Evolutionary conservation across 2,329 filamentous ascomycete species (phyloP), one percentile per base, ranked within the genome.

Genomic region (Pyricularia pennisetigena): DNA sequence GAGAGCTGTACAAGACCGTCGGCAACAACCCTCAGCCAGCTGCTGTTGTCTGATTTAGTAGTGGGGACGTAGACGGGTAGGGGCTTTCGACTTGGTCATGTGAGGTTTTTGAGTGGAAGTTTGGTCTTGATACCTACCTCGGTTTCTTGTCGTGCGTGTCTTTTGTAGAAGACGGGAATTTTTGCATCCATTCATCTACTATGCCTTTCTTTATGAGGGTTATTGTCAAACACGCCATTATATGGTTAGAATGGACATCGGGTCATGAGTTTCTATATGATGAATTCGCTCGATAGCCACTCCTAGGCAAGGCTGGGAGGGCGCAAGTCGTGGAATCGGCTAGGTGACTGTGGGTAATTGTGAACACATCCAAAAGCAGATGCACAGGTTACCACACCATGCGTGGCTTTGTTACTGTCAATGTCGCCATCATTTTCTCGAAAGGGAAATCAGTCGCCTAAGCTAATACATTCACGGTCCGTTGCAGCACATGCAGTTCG

Each of bases 1-100:
- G 87, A 64, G 87, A 89, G 68, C 76, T 88, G 66, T 90, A 89
- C 77, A 88, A 88, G 76, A 84, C 83, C 1, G 85, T 89, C 0
- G 86, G 86, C 1, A 90, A 89, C 70, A 85, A 85, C 61, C 79
- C 78, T 0, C 79, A 79, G 68, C 77, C 79, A 7, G 66, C 78
- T 57, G 75, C 76, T 1, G 71, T 75, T 1, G 57, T 26, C 57
- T 61, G 57, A 61, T 9, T 26, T 26, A 7, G 9, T 14, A n/a
- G n/a, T n/a, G n/a, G n/a, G n/a, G n/a, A n/a, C n/a, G n/a, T n/a
- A n/a, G n/a, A n/a, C n/a, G n/a, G n/a, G n/a, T n/a, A n/a, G n/a
- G n/a, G n/a, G n/a, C n/a, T n/a, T n/a, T n/a, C n/a, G n/a, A n/a
- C n/a, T n/a, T 49, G 16, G 20, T 49, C 2, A 49, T 49, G 41